Evolutionary conservation across 345 rosid species (phyloP).

Genomic region (Turritis glabra): DNA sequence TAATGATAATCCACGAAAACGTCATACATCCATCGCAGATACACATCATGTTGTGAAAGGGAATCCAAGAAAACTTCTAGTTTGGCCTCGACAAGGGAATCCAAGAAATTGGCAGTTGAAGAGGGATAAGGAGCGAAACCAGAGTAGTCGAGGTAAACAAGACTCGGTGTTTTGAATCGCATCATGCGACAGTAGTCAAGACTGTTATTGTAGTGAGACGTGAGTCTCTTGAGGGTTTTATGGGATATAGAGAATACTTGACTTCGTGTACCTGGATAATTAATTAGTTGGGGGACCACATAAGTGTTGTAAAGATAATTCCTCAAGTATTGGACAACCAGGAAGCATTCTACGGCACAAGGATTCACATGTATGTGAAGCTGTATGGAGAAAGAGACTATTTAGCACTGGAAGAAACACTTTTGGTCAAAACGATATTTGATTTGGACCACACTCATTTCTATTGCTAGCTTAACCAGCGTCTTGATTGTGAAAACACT

Average conservation of each 20-base stretch:
- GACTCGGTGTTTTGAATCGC: background rate
- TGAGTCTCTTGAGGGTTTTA: constrained; percentile 14
- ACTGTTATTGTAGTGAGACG: background rate
- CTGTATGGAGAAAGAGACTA: background rate
- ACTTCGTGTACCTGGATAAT: too few species aligned
- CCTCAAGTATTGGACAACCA: constrained; percentile 10
- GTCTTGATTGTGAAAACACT: background rate
- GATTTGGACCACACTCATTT: background rate
- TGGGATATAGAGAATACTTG: background rate
- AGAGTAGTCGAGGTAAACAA: background rate
- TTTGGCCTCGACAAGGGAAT: constrained; percentile 3
- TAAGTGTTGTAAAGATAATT: too few species aligned
- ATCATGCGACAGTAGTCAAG: background rate
- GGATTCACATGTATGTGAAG: background rate
- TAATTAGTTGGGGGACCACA: too few species aligned
- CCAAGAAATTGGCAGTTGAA: background rate
- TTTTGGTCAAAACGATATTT: background rate
- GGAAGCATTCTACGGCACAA: background rate
- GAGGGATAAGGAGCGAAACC: background rate
- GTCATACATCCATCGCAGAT: too few species aligned
- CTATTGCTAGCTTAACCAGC: background rate
- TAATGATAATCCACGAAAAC: too few species aligned
- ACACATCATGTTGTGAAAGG: too few species aligned
- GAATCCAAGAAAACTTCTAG: background rate
- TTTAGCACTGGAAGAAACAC: constrained; percentile 11